Percentiles rank a stretch among this genome's conserved stretches.
These are phyloP conservation scores for Discostella pseudostelligera DNA, from an alignment of 108 stramenopile genomes.

Conservation along the genomic window DNA sequence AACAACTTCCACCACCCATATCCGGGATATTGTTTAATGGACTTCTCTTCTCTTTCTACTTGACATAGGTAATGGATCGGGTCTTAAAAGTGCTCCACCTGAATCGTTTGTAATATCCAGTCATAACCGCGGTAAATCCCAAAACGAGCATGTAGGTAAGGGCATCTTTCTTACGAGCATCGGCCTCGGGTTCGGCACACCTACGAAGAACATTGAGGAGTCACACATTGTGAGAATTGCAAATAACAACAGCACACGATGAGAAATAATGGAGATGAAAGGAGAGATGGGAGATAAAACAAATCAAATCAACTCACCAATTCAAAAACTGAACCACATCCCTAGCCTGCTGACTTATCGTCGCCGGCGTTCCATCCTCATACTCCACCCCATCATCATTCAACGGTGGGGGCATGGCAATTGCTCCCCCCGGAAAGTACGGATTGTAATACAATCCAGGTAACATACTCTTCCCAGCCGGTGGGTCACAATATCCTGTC, in stretches of 20 bases:
- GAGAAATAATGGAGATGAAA: conserved; percentile 5
- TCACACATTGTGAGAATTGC: background rate
- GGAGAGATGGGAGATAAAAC: background rate
- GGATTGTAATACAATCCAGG: conserved; percentile 95
- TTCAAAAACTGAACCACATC: conserved; percentile 87
- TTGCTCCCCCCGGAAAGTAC: conserved; percentile 96
- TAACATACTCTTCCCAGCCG: conserved; percentile 95
- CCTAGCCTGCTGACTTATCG: conserved; percentile 91
- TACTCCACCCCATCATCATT: conserved; percentile 96
- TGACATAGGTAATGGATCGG: conserved; percentile 93
- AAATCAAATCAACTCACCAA: conserved; percentile 67
- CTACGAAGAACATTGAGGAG: conserved; percentile 25
- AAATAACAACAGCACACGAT: conserved; percentile 13
- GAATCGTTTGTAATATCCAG: conserved; percentile 98
- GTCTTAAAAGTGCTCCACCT: conserved; percentile 97
- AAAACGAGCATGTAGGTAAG: conserved; percentile 85
- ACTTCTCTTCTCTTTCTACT: conserved; percentile 48
- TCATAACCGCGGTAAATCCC: conserved; percentile 76
- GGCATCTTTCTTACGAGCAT: conserved; percentile 95
- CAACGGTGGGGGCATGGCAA: conserved; percentile 98
- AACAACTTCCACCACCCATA: too few species aligned
- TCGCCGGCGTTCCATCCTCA: conserved; percentile 97
- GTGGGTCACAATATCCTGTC: conserved; percentile 95
- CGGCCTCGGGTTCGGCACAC: conserved; percentile 97
- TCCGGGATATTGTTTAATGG: too few species aligned